Base-by-base conservation (phyloP, 805 yeast genomes). In the Cyberlindnera euphorbiae region DNA sequence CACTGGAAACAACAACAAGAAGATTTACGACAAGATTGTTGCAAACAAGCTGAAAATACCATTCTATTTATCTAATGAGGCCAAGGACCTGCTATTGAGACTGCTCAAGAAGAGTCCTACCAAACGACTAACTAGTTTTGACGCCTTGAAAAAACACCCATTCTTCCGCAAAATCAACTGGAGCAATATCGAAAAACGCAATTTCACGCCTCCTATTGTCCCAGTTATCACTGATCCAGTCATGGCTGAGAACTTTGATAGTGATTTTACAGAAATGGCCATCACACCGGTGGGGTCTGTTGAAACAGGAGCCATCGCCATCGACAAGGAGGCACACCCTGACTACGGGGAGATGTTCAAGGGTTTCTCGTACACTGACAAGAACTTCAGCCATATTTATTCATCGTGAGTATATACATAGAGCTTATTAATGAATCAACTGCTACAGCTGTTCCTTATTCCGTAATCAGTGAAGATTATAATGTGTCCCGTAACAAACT, bases 1-100 rank as follows among this genome's bases (percentile, higher is more conserved):
- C 65, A 82, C 90, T 48, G 98, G 99, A 47, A 96, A 89, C 49
- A 95, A 86, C 56, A 95, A 86, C 55, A 97, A 93, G 56, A 98
- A 93, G 63, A 88, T 93, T 24, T 93, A 90, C 64, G 93, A 89
- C 61, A 96, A 98, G 11, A 93, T 93, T 53, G 75, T 89, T 45
- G 82, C 93, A 26, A 98, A 93, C 67, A 98, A 93, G 59, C 97
- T 96, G 8, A 69, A 88, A 50, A 93, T 89, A 61, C 98, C 97
- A 23, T 87, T 93, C 46, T 93, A 88, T 57, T 90, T 93, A 97
- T 93, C 96, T 2, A 80, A 95, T 42, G 96, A 89, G 58, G 87
- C 96, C 2, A 98, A 93, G 26, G 88, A 94, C 45, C 81, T 93
- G 31, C 72, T 93, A 60, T 97, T 90, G 62, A 88, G 90, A 29